A percentile compares a stretch with the other conserved stretches of the same genome.
phyloP scores from a whole-genome alignment of 176 grass and related monocot genomes.

The sorghum (Sorghum bicolor) region DNA sequence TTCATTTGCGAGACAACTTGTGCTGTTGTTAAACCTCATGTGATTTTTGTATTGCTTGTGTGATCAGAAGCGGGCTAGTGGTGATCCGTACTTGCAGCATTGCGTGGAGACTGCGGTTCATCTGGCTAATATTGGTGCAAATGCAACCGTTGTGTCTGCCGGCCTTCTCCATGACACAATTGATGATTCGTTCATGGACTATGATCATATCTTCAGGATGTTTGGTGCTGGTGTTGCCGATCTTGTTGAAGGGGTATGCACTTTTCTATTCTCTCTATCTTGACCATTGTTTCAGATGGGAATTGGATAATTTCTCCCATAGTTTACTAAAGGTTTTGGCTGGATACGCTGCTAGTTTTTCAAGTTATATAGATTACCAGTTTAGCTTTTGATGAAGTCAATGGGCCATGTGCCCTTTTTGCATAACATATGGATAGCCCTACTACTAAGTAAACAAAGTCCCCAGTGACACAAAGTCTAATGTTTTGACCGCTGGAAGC shows the following conservation, averaged over 20 bases:
- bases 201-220: conserved; percentile 66
- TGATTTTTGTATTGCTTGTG: conserved; percentile 16
- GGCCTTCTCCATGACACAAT: conserved; percentile 89
- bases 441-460: conserved; percentile 12
- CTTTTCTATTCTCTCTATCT: conserved; percentile 16
- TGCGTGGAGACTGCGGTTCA: conserved; percentile 87
- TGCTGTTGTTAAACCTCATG: conserved; percentile 22
- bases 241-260: conserved; percentile 91
- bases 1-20: neutral
- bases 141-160: conserved; percentile 56
- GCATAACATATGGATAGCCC: neutral
- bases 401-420: conserved; percentile 30
- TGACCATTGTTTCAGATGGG: conserved; percentile 23
- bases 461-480: neutral
- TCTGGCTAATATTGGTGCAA: conserved; percentile 75
- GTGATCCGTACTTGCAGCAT: conserved; percentile 88
- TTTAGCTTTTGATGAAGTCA: neutral
- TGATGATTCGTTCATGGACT: conserved; percentile 86
- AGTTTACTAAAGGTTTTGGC: conserved; percentile 5
- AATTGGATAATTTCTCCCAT: neutral
- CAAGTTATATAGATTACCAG: conserved; percentile 25
- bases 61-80: conserved; percentile 71
- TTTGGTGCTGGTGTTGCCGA: conserved; percentile 80
- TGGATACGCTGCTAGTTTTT: conserved; percentile 8
- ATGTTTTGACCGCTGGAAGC: neutral